These are phyloP conservation scores for Lecanoromycetidae sp. DNA, from an alignment of 2,329 filamentous ascomycete species.

Conservation along the genomic window DNA sequence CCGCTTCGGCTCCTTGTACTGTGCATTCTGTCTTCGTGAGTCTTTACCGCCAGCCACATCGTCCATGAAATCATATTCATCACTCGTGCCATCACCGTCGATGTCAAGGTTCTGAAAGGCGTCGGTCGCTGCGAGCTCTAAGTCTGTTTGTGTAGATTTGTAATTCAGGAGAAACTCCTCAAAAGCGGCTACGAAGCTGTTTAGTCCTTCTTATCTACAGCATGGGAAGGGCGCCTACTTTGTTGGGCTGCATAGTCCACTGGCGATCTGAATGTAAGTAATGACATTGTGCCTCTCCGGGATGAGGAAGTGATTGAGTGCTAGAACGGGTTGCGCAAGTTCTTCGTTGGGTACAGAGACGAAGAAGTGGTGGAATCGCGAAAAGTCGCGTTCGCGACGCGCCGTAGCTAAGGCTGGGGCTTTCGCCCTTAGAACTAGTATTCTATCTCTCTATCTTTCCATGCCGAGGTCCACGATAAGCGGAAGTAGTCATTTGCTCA, in stretches of 20 bases:
- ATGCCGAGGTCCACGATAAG: too few species aligned
- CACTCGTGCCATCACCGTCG: constrained; percentile 72
- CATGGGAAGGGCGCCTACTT: constrained; percentile 39
- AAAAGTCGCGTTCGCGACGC: neutral
- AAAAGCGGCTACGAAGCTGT: constrained; percentile 43
- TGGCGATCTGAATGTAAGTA: constrained; percentile 63
- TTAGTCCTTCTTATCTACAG: neutral
- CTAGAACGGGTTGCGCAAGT: too few species aligned
- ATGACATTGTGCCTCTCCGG: constrained; percentile 54
- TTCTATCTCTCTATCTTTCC: too few species aligned
- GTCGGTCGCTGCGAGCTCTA: constrained; percentile 57
- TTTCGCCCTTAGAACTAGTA: too few species aligned
- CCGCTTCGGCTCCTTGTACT: constrained; percentile 49
- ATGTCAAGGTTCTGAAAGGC: constrained; percentile 77
- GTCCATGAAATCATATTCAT: constrained; percentile 90
- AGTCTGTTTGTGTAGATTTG: constrained; percentile 59
- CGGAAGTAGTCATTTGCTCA: too few species aligned
- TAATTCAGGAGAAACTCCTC: constrained; percentile 79
- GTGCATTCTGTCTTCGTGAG: constrained; percentile 29
- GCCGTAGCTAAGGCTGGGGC: too few species aligned
- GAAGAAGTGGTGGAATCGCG: neutral
- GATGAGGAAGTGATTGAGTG: constrained; percentile 13
- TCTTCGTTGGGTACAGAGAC: neutral
- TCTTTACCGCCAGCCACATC: constrained; percentile 53
- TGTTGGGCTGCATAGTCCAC: constrained; percentile 85